Percentiles rank a stretch among this genome's conserved stretches.
Conservation (phyloP, 805 yeast species). For the Debaryomyces castellii region DNA sequence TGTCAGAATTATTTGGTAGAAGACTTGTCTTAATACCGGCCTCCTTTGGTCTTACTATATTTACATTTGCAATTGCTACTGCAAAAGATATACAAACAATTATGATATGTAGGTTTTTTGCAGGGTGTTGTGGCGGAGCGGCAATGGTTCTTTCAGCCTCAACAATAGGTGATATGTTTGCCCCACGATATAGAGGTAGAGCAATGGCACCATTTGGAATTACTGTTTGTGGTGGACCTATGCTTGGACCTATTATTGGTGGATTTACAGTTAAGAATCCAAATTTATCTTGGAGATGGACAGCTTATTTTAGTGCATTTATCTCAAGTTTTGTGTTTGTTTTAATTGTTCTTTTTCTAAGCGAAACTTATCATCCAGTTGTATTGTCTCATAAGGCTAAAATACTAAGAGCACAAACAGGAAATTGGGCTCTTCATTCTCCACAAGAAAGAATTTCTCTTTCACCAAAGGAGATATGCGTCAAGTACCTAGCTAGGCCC, state of each 20-base stretch:
- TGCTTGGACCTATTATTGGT: conserved; percentile 64
- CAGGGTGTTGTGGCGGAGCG: conserved; percentile 81
- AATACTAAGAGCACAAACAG: conserved; percentile 22
- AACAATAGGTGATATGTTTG: conserved; percentile 74
- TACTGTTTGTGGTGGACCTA: conserved; percentile 70
- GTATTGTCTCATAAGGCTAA: conserved; percentile 22
- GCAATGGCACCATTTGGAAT: conserved; percentile 69
- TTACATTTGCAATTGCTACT: conserved; percentile 65
- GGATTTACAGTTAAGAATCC: conserved; percentile 20
- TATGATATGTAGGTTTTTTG: conserved; percentile 74
- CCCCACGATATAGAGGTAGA: conserved; percentile 60
- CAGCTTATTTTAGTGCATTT: conserved; percentile 46
- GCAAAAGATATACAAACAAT: conserved; percentile 77
- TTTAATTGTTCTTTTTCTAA: conserved; percentile 21
- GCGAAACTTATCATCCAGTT: conserved; percentile 34
- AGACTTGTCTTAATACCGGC: conserved; percentile 45
- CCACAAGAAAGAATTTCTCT: conserved; percentile 20
- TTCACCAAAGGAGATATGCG: conserved; percentile 15
- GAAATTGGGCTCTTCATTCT: conserved; percentile 26
- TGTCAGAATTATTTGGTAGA: conserved; percentile 34
- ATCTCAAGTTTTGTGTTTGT: conserved; percentile 26
- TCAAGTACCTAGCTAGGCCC: conserved; percentile 28
- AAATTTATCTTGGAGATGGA: conserved; percentile 52
- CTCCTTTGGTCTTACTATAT: conserved; percentile 34
- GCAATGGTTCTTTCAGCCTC: conserved; percentile 76